Conservation (phyloP, 768 basidiomycete genomes). For the Suillus alpinus region DNA sequence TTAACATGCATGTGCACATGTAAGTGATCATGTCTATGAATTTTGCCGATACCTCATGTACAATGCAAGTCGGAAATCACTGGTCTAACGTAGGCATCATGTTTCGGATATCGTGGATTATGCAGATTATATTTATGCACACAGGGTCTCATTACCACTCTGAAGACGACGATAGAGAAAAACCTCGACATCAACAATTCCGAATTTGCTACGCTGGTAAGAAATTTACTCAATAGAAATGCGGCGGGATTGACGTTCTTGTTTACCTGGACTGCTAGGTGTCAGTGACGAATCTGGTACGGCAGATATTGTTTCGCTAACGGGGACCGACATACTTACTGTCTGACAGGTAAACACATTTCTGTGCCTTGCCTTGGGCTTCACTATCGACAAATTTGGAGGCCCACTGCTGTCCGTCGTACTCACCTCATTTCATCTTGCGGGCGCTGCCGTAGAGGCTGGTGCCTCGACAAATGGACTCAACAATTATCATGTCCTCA, state of each 20-base stretch:
- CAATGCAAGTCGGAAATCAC: conserved; percentile 36
- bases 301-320: not conserved
- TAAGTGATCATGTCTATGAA: conserved; percentile 18
- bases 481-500: conserved; percentile 38
- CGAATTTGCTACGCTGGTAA: conserved; percentile 40
- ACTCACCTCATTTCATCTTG: conserved; percentile 36
- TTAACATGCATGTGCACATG: conserved; percentile 41
- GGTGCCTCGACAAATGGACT: conserved; percentile 37
- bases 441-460: conserved; percentile 36
- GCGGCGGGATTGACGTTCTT: not conserved
- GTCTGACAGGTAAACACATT: conserved; percentile 37
- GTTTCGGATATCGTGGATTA: not conserved
- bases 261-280: conserved; percentile 19
- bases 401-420: conserved; percentile 36
- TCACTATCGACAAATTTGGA: conserved; percentile 41
- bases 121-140: not conserved
- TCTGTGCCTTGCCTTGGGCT: conserved; percentile 38
- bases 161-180: conserved; percentile 43
- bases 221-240: not conserved
- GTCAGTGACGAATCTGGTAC: conserved; percentile 36
- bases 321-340: not conserved
- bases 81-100: conserved; percentile 39
- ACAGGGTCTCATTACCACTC: conserved; percentile 38
- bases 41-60: not conserved
- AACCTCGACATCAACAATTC: conserved; percentile 43